These are phyloP conservation scores for Cicer pinnatifidum DNA, from an alignment of 306 rosid genomes.

Conservation along the genomic window DNA sequence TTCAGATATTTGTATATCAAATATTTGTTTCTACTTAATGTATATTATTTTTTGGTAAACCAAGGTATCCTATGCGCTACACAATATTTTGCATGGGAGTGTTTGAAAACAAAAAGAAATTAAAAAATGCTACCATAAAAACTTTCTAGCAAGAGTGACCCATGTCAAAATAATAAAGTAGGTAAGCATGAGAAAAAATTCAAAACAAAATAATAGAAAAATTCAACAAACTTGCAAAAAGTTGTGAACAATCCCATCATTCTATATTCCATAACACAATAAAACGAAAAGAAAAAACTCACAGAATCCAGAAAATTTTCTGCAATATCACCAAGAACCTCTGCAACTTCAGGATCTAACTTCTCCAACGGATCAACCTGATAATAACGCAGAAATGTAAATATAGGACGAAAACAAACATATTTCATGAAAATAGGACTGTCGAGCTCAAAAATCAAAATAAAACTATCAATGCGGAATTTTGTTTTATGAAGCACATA, in stretches of 20 bases:
- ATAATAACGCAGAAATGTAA: conserved; percentile 46
- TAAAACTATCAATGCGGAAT: conserved; percentile 28
- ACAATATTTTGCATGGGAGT: neutral
- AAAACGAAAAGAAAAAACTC: conserved; percentile 48
- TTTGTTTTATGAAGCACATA: neutral
- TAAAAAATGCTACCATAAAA: neutral
- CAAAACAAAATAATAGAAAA: conserved; percentile 14
- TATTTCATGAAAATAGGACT: conserved; percentile 4
- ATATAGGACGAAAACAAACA: conserved; percentile 3
- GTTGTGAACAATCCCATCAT: conserved; percentile 5
- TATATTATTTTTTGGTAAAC: neutral
- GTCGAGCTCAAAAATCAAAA: conserved; percentile 16
- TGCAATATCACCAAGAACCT: conserved; percentile 83
- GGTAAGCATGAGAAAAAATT: conserved; percentile 9
- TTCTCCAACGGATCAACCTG: conserved; percentile 87
- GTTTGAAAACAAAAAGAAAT: neutral
- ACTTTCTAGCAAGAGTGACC: neutral
- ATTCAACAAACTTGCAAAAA: conserved; percentile 25
- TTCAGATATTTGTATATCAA: neutral
- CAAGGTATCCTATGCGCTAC: no score
- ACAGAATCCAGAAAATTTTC: conserved; percentile 95
- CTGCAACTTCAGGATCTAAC: conserved; percentile 92
- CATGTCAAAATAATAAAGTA: conserved; percentile 13
- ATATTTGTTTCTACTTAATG: neutral
- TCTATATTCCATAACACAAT: conserved; percentile 2